Percentiles rank a stretch among this genome's conserved stretches.
These are phyloP conservation scores for Actinomortierella wolfii DNA, from an alignment of 371 early-diverging fungal genomes.

Conservation along the genomic window DNA sequence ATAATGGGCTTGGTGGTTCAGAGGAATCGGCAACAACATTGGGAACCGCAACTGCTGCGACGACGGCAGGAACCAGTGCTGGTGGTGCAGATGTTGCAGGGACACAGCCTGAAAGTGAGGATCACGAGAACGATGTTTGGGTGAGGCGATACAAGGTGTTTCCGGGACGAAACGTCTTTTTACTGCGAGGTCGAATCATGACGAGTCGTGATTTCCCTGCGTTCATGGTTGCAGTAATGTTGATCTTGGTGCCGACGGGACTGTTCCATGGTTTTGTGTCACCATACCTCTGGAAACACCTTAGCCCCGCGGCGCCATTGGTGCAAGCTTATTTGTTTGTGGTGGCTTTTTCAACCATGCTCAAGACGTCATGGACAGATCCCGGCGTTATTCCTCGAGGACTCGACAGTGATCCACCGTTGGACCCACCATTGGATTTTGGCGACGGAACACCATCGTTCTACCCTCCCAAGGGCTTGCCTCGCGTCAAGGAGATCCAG, in stretches of 20 bases:
- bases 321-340: constrained; percentile 77
- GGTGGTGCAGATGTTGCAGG: too few relatives aligned
- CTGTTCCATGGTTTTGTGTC: constrained; percentile 75
- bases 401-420: constrained; percentile 58
- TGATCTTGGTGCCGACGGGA: constrained; percentile 64
- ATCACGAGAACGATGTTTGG: too few relatives aligned
- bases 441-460: constrained; percentile 38
- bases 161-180: constrained; percentile 55
- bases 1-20: too few relatives aligned
- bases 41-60: too few relatives aligned
- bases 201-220: constrained; percentile 68
- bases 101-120: too few relatives aligned
- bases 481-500: constrained; percentile 59
- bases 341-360: constrained; percentile 72
- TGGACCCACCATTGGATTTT: constrained; percentile 36
- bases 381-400: constrained; percentile 87
- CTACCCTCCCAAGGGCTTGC: constrained; percentile 49
- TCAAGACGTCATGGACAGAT: constrained; percentile 88
- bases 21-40: too few relatives aligned
- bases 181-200: constrained; percentile 69
- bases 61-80: too few relatives aligned
- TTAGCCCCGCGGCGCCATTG: constrained; percentile 67
- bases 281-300: constrained; percentile 67
- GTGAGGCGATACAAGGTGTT: constrained; percentile 22
- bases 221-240: constrained; percentile 64